Base-by-base conservation (phyloP, 2,329 filamentous ascomycete genomes). In the Tolypocladium ovalisporum region DNA sequence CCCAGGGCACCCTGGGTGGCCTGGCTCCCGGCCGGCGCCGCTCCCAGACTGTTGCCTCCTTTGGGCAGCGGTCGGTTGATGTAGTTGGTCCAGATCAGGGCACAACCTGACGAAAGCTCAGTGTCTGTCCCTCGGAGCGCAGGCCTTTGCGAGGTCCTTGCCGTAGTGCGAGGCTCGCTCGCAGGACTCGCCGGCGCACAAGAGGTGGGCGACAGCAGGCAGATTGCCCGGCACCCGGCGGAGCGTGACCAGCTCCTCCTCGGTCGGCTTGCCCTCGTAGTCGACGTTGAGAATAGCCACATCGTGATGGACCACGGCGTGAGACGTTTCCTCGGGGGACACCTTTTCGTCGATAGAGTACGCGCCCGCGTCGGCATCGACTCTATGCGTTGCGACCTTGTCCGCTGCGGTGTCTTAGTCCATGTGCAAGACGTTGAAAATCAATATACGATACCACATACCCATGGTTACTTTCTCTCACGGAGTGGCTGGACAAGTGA, bases 121-220 rank as follows among this genome's bases (percentile, higher is more conserved):
- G 22, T 17, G 1, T 24, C 8, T 27, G 19, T 22, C 34, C n/a
- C 22, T n/a, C 19, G 32, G 34, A 13, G 9, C 3, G 2, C 5
- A 6, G 10, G 24, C 3, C 9, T 35, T n/a, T n/a, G n/a, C 40
- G 24, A 4, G 36, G 8, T 12, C 32, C 7, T 77, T 73, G 59
- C 82, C 82, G 64, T 83, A 84, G 72, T 81, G 85, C 0, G 81
- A 84, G 3, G 81, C 82, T 56, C 83, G 73, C 65, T 86, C 83
- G 56, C 79, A 80, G 59, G 85, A 80, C 61, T 85, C 83, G 44
- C 84, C 80, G 8, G 79, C 62, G 60, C 82, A 85, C 35, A 85
- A 76, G 3, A 80, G 64, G 62, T 81, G 86, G n/a, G 80, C 76
- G 4, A 79, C 71, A 15, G 70, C 58, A 1, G 82, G 80, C 2